phyloP scores from a whole-genome alignment of 768 basidiomycete species.

The Lactifluus pinguis region DNA sequence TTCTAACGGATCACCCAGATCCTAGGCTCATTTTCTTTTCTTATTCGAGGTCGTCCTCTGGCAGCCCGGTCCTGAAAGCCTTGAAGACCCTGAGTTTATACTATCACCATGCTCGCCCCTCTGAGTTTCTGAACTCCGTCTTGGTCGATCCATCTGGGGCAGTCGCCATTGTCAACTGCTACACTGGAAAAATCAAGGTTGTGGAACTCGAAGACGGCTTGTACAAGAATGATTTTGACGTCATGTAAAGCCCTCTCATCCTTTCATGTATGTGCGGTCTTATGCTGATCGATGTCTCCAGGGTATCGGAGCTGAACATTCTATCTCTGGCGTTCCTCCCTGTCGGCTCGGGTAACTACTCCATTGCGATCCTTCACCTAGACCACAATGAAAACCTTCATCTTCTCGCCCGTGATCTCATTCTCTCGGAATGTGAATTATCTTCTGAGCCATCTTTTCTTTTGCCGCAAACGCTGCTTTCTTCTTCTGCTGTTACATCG shows the following conservation, averaged over 20 bases:
- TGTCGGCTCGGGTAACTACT: conserved; percentile 33
- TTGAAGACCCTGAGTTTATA: conserved; percentile 43
- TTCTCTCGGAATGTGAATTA: conserved; percentile 41
- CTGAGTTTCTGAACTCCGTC: conserved; percentile 66
- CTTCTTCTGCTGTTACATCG: conserved; percentile 35
- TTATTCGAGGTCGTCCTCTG: conserved; percentile 33
- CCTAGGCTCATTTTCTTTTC: conserved; percentile 60
- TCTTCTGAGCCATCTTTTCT: conserved; percentile 38
- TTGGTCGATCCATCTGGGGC: conserved; percentile 56
- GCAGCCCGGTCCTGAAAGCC: conserved; percentile 28
- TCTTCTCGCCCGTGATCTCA: conserved; percentile 50
- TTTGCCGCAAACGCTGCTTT: conserved; percentile 45
- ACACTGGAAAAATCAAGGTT: conserved; percentile 61
- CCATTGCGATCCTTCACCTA: conserved; percentile 58
- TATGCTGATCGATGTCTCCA: conserved; percentile 22
- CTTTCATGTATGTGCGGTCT: not conserved
- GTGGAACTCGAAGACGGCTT: conserved; percentile 47
- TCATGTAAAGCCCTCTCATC: conserved; percentile 39
- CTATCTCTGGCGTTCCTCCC: conserved; percentile 58
- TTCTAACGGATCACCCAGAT: conserved; percentile 70
- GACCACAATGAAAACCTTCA: conserved; percentile 57
- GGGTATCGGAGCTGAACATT: conserved; percentile 60
- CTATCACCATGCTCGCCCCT: conserved; percentile 47
- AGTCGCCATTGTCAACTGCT: conserved; percentile 55
- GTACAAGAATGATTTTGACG: conserved; percentile 50